These are phyloP conservation scores for Plasmopara muralis DNA, from an alignment of 352 stramenopile genomes.

Conservation along the genomic window DNA sequence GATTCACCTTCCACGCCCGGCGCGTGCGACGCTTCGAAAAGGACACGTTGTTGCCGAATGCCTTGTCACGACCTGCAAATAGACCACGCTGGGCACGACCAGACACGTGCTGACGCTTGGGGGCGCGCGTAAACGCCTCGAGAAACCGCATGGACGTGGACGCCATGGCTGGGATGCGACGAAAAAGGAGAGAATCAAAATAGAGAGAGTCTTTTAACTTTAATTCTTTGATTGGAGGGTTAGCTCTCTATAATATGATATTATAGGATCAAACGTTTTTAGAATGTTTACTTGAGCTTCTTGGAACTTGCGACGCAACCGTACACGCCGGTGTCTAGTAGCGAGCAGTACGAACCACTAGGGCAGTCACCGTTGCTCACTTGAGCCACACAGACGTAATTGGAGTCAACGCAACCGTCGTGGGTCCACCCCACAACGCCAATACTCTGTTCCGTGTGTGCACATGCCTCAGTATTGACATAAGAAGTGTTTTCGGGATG, in stretches of 20 bases:
- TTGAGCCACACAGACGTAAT: neutral
- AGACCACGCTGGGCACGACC: conserved; percentile 78
- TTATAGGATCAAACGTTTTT: neutral
- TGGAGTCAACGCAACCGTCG: neutral
- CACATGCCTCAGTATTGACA: neutral
- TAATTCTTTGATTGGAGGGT: too few relatives aligned
- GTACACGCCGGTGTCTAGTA: neutral
- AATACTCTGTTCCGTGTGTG: neutral
- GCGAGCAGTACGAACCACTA: neutral
- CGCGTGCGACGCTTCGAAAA: conserved; percentile 90
- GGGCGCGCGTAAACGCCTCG: conserved; percentile 48
- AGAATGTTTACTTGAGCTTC: neutral
- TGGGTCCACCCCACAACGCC: neutral
- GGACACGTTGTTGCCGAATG: conserved; percentile 92
- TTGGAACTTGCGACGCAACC: neutral
- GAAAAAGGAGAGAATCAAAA: too few relatives aligned
- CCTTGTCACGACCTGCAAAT: conserved; percentile 91
- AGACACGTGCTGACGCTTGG: conserved; percentile 65
- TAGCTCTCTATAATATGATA: too few relatives aligned
- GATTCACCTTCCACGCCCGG: conserved; percentile 92
- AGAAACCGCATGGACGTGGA: conserved; percentile 50
- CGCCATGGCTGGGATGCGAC: conserved; percentile 9
- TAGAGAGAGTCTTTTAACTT: too few relatives aligned
- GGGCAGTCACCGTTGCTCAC: neutral
- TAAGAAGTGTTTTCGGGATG: too few relatives aligned